Evolutionary conservation across 2,329 filamentous ascomycete species (phyloP).

Genomic region (Onygenales sp.): DNA sequence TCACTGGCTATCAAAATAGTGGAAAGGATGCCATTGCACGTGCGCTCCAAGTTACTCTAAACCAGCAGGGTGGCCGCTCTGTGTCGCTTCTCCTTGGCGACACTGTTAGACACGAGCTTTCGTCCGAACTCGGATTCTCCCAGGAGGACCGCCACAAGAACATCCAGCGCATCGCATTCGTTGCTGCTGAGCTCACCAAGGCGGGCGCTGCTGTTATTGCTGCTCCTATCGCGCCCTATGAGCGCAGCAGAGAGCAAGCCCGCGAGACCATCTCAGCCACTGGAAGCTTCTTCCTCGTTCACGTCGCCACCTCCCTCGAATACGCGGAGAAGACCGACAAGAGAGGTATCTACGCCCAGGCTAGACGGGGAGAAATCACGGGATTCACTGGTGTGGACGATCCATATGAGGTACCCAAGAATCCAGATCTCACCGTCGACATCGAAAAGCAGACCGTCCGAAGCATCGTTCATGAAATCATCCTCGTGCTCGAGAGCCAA

Average conservation of each 20-base stretch:
- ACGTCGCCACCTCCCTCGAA: conserved; percentile 88
- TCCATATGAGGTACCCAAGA: conserved; percentile 77
- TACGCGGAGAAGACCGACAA: conserved; percentile 93
- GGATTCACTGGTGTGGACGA: conserved; percentile 98
- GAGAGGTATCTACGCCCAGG: conserved; percentile 76
- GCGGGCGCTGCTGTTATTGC: conserved; percentile 92
- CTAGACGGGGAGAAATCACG: conserved; percentile 84
- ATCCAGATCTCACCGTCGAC: conserved; percentile 79
- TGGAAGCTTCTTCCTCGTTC: conserved; percentile 88
- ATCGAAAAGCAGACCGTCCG: conserved; percentile 77
- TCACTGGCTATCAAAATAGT: conserved; percentile 92
- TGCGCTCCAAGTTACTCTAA: conserved; percentile 90
- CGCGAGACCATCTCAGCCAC: conserved; percentile 69
- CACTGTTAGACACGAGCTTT: conserved; percentile 87
- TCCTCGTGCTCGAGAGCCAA: conserved; percentile 80
- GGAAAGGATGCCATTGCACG: conserved; percentile 96
- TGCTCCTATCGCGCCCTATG: conserved; percentile 90
- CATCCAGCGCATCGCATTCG: conserved; percentile 92
- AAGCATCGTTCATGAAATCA: conserved; percentile 92
- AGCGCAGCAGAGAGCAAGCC: conserved; percentile 64
- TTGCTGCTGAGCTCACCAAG: conserved; percentile 87
- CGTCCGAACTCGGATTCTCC: conserved; percentile 90
- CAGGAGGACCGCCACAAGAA: conserved; percentile 87
- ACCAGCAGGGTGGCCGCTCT: conserved; percentile 92
- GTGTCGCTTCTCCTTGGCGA: conserved; percentile 93